phyloP scores from a whole-genome alignment of 2,329 filamentous ascomycete genomes.

The Hypocreales sp. region DNA sequence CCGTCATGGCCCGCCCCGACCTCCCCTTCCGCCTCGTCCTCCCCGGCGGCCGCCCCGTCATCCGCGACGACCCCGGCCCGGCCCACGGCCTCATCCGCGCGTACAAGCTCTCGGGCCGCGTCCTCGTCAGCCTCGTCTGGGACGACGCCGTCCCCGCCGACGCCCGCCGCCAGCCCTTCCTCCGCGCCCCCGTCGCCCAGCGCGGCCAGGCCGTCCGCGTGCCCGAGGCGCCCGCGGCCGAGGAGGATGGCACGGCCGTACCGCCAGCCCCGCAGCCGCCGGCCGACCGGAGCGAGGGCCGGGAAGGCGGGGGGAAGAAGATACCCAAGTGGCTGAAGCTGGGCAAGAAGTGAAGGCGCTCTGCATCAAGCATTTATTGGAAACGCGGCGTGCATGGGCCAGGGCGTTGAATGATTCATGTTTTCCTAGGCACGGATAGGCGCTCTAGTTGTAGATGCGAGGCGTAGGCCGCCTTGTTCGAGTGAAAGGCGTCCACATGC shows the following conservation, averaged over 20 bases:
- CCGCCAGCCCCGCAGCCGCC: constrained; percentile 9
- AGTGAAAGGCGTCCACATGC: no score
- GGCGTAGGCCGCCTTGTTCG: no score
- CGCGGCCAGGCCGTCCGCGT: constrained; percentile 54
- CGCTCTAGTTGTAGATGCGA: no score
- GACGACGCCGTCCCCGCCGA: constrained; percentile 42
- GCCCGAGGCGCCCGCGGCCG: constrained; percentile 32
- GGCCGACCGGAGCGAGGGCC: constrained; percentile 19
- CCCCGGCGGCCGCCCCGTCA: constrained; percentile 34
- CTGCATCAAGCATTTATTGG: no score
- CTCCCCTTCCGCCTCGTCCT: constrained; percentile 61
- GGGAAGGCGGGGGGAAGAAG: constrained; percentile 26
- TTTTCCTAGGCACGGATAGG: no score
- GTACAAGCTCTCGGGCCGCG: constrained; percentile 53
- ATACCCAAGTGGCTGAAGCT: constrained; percentile 60
- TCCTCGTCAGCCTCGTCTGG: constrained; percentile 68
- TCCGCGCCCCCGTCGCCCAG: constrained; percentile 41
- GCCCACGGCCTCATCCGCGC: constrained; percentile 51
- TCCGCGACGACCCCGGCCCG: constrained; percentile 29
- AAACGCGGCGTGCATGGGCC: constrained; percentile 2
- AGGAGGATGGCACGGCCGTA: constrained; percentile 18
- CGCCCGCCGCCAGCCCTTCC: constrained; percentile 38
- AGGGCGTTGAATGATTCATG: no score
- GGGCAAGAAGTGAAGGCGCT: constrained; percentile 48
- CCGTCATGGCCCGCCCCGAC: constrained; percentile 47